Percentiles rank a stretch among this genome's conserved stretches.
Conservation (phyloP, 306 rosid species). For the Leucaena leucocephala region DNA sequence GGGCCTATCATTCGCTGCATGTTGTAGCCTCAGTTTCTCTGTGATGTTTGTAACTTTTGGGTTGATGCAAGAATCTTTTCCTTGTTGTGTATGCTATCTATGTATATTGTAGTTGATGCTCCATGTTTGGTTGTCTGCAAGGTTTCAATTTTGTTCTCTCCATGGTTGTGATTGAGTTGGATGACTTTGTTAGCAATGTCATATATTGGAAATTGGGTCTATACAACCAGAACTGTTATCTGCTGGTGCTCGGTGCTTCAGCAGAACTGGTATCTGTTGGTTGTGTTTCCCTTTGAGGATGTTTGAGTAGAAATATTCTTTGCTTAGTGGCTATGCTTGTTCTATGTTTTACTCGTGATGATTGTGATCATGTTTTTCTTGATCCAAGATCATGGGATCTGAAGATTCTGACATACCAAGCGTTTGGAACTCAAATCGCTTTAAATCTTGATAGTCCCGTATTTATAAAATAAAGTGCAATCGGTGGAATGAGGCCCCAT, state of each 20-base stretch:
- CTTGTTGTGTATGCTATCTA: not conserved
- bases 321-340: not conserved
- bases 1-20: slow-evolving; percentile 19
- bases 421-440: not conserved
- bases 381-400: not conserved
- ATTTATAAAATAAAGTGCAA: not conserved
- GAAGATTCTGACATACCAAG: not conserved
- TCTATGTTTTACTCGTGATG: not conserved
- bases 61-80: not conserved
- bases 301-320: not conserved
- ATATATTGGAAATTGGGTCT: no score
- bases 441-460: not conserved
- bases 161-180: not conserved
- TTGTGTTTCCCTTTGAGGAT: not conserved
- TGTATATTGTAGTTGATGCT: not conserved
- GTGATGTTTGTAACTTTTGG: not conserved
- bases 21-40: not conserved
- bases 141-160: not conserved
- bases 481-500: not conserved
- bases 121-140: not conserved
- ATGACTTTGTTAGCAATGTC: not conserved
- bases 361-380: not conserved
- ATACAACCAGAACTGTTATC: no score
- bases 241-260: not conserved
- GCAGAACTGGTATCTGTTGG: no score